Conservation (phyloP, 768 basidiomycete species). For the Mycena haematopus region DNA sequence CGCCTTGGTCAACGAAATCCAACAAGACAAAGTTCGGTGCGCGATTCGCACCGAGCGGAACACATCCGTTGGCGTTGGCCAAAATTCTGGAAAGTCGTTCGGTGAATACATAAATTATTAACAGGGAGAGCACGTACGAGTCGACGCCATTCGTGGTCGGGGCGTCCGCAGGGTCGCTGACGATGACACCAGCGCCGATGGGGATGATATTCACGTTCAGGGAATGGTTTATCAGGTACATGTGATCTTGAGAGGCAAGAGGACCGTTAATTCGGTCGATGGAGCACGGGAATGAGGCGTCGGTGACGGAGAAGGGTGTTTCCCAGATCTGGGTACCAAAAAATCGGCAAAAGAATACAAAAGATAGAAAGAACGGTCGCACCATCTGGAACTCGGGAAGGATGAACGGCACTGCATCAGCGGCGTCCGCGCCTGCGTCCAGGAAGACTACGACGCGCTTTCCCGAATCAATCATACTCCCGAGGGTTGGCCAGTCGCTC, state of each 20-base stretch:
- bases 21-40: constrained; percentile 56
- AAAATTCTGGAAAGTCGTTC: constrained; percentile 34
- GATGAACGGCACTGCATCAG: constrained; percentile 41
- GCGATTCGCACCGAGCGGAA: constrained; percentile 43
- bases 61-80: constrained; percentile 51
- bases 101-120: neutral
- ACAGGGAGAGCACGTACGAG: constrained; percentile 32
- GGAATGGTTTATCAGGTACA: constrained; percentile 65
- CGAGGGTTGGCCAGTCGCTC: constrained; percentile 55
- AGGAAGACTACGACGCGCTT: constrained; percentile 57
- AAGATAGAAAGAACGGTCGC: neutral
- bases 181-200: constrained; percentile 43
- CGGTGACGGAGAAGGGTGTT: constrained; percentile 46
- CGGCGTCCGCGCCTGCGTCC: constrained; percentile 42
- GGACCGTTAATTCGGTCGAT: constrained; percentile 47
- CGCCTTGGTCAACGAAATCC: constrained; percentile 53
- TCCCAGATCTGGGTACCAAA: constrained; percentile 44
- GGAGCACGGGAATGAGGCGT: constrained; percentile 46
- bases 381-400: constrained; percentile 50
- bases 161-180: constrained; percentile 40
- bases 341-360: constrained; percentile 18
- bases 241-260: constrained; percentile 42
- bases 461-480: constrained; percentile 51
- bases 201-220: constrained; percentile 53
- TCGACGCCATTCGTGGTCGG: constrained; percentile 36